These are phyloP conservation scores for Trichophyton equinum DNA, from an alignment of 2,329 filamentous ascomycete genomes.

Conservation along the genomic window DNA sequence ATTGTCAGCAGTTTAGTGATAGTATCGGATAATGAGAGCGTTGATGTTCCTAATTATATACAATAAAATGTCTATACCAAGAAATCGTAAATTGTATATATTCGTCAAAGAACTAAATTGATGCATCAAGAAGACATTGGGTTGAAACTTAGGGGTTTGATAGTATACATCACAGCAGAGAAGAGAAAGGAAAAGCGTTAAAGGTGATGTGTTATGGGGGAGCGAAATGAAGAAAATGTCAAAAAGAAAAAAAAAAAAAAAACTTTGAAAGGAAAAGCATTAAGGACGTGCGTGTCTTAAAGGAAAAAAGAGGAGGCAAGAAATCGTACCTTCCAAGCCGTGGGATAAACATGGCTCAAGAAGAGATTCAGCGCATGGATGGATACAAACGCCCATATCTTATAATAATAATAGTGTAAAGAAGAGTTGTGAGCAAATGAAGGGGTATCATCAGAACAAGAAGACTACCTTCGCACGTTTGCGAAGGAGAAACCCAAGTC, in stretches of 20 bases:
- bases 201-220: slow-evolving; percentile 8
- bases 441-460: slow-evolving; percentile 3
- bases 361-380: neutral
- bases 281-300: slow-evolving; percentile 8
- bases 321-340: neutral
- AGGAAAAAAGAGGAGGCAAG: neutral
- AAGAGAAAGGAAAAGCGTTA: slow-evolving; percentile 19
- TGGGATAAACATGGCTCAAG: neutral
- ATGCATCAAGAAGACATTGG: neutral
- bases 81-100: slow-evolving; percentile 1
- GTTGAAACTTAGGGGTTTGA: neutral
- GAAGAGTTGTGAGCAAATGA: neutral
- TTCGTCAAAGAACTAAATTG: neutral
- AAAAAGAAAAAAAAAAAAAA: slow-evolving; percentile 15
- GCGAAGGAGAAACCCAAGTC: neutral
- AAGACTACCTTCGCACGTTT: neutral
- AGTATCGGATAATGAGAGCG: neutral
- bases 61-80: neutral
- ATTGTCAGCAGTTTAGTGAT: neutral
- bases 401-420: slow-evolving; percentile 3
- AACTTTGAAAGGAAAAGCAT: slow-evolving; percentile 20
- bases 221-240: slow-evolving; percentile 11
- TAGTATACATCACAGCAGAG: neutral
- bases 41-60: neutral
- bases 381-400: neutral